Conservation (phyloP, 2,329 filamentous ascomycete species). For the Diaporthe ampelina region DNA sequence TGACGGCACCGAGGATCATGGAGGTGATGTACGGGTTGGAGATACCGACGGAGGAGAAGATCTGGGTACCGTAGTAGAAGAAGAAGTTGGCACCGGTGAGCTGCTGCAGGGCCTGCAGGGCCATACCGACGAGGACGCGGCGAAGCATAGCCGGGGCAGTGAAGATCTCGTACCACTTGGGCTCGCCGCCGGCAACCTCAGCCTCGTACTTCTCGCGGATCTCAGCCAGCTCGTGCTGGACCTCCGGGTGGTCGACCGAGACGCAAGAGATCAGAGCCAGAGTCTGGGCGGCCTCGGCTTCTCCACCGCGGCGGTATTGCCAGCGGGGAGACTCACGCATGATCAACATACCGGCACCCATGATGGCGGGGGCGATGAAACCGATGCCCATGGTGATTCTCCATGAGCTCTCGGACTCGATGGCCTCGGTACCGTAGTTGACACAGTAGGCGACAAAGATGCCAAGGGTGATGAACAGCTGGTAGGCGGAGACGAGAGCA, state of each 20-base stretch:
- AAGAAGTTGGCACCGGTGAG: slow-evolving; percentile 69
- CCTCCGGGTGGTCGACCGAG: slow-evolving; percentile 36
- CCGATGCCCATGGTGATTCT: slow-evolving; percentile 72
- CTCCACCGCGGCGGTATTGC: slow-evolving; percentile 44
- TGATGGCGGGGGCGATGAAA: slow-evolving; percentile 65
- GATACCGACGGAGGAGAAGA: slow-evolving; percentile 77
- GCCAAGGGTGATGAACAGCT: slow-evolving; percentile 50
- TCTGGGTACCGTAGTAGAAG: slow-evolving; percentile 74
- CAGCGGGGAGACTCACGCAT: slow-evolving; percentile 72
- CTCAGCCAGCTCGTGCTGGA: slow-evolving; percentile 40
- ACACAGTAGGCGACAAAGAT: slow-evolving; percentile 56
- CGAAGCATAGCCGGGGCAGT: slow-evolving; percentile 70
- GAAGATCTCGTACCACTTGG: slow-evolving; percentile 43
- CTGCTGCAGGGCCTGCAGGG: slow-evolving; percentile 77
- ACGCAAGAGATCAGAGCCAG: slow-evolving; percentile 38
- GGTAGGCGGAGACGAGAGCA: slow-evolving; percentile 51
- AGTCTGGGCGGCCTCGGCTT: slow-evolving; percentile 39
- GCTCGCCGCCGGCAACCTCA: slow-evolving; percentile 40
- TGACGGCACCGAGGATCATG: slow-evolving; percentile 77
- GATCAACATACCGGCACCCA: slow-evolving; percentile 65
- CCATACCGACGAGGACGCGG: slow-evolving; percentile 73
- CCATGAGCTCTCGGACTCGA: slow-evolving; percentile 66
- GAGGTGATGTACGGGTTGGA: slow-evolving; percentile 76
- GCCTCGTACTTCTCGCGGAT: slow-evolving; percentile 42
- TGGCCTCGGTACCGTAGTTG: slow-evolving; percentile 64